These are phyloP conservation scores for Phytophthora kernoviae DNA, from an alignment of 352 stramenopile genomes.

Conservation along the genomic window DNA sequence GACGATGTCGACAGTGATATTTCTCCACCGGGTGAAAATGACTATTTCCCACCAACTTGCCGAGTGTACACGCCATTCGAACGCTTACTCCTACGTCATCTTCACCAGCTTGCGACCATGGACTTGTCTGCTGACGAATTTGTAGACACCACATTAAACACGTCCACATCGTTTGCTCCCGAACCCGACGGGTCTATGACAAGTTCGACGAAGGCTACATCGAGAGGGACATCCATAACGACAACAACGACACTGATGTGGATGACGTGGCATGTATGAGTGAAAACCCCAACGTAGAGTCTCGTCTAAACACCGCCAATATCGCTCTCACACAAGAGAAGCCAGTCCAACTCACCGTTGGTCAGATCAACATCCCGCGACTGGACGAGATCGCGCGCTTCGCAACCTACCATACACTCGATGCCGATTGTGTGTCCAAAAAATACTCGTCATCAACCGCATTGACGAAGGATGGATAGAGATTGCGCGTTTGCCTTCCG, in stretches of 20 bases:
- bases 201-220: no score
- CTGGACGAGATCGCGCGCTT: constrained; percentile 10
- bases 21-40: no score
- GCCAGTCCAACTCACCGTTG: not conserved
- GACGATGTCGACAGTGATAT: no score
- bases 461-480: constrained; percentile 10
- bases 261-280: not conserved
- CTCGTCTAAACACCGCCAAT: not conserved
- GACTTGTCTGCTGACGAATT: no score
- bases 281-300: not conserved
- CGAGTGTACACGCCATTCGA: no score
- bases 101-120: no score
- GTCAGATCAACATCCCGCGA: constrained; percentile 8
- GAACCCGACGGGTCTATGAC: no score
- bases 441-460: constrained; percentile 8
- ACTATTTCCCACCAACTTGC: no score
- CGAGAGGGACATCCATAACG: not conserved
- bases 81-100: no score
- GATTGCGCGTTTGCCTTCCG: constrained; percentile 13
- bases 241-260: not conserved
- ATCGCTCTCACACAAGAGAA: not conserved
- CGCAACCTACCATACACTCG: not conserved
- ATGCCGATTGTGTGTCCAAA: constrained; percentile 1
- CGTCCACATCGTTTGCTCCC: no score
- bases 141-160: no score